Percentiles rank a stretch among this genome's conserved stretches.
Conservation (phyloP, 352 stramenopile genomes). For the Pythium folliculosum region DNA sequence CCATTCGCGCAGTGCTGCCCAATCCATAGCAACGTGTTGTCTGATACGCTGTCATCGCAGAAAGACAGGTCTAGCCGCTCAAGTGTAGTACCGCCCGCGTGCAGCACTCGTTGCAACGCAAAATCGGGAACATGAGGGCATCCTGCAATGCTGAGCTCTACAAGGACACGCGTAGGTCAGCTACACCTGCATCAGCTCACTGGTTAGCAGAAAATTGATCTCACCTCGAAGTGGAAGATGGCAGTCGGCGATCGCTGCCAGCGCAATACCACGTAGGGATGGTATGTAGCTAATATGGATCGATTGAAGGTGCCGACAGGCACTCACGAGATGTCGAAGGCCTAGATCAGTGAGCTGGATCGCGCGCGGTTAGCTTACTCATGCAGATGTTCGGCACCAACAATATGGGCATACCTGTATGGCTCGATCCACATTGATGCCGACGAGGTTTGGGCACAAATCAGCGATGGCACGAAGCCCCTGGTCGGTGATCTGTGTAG, state of each 20-base stretch:
- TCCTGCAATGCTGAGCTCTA: constrained; percentile 67
- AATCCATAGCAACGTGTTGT: constrained; percentile 77
- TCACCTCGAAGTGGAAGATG: constrained; percentile 55
- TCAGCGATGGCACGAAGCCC: constrained; percentile 35
- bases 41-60: constrained; percentile 70
- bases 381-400: too few species aligned
- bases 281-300: constrained; percentile 63
- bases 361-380: neutral
- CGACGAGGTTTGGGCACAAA: constrained; percentile 40
- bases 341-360: constrained; percentile 58
- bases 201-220: neutral
- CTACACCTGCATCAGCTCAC: neutral
- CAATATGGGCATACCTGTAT: constrained; percentile 33
- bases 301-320: constrained; percentile 48
- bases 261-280: constrained; percentile 45
- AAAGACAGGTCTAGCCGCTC: constrained; percentile 79
- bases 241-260: constrained; percentile 59
- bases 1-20: constrained; percentile 46
- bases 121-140: constrained; percentile 78
- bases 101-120: constrained; percentile 81
- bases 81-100: constrained; percentile 58
- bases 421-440: constrained; percentile 46
- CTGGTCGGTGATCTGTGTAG: constrained; percentile 49
- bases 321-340: constrained; percentile 51
- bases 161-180: neutral